A percentile compares a stretch with the other conserved stretches of the same genome.
phyloP scores from a whole-genome alignment of 2,329 filamentous ascomycete species.

The Gnomoniopsis smithogilvyi region DNA sequence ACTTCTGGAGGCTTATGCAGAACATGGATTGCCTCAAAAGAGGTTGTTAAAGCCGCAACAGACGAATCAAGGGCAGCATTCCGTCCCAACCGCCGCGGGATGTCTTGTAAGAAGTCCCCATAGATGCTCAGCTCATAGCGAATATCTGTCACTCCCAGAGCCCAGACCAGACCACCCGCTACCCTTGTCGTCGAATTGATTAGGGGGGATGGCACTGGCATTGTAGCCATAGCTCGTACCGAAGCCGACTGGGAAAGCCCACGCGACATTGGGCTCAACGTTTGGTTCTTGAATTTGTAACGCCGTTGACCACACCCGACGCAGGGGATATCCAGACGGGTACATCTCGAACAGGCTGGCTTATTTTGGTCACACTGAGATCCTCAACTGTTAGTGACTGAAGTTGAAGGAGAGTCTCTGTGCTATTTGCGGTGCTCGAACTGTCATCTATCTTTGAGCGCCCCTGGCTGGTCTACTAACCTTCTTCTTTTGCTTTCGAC shows the following conservation, averaged over 20 bases:
- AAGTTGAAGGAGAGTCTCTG: too few relatives aligned
- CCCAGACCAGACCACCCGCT: slow-evolving; percentile 6
- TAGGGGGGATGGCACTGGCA: background rate
- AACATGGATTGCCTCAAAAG: background rate
- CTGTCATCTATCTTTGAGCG: background rate
- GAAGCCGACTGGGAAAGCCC: background rate
- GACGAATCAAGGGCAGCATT: slow-evolving; percentile 16
- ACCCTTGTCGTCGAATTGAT: background rate
- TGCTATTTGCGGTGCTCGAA: background rate
- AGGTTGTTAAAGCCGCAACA: slow-evolving; percentile 1
- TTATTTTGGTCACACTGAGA: slow-evolving; percentile 17
- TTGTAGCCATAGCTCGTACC: background rate
- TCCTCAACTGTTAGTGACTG: background rate
- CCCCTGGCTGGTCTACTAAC: background rate
- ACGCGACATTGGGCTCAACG: background rate
- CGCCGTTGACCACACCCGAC: slow-evolving; percentile 17
- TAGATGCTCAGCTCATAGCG: slow-evolving; percentile 18
- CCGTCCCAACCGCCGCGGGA: slow-evolving; percentile 16
- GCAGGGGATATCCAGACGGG: slow-evolving; percentile 15
- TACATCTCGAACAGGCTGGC: slow-evolving; percentile 18
- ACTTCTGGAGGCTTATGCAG: background rate
- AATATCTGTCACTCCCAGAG: slow-evolving; percentile 14
- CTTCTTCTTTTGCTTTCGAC: slow-evolving; percentile 21
- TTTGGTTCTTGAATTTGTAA: slow-evolving; percentile 19
- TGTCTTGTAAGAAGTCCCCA: slow-evolving; percentile 13